Evolutionary conservation across 2,329 filamentous ascomycete genomes (phyloP).

Genomic region (Colletotrichum magnum): DNA sequence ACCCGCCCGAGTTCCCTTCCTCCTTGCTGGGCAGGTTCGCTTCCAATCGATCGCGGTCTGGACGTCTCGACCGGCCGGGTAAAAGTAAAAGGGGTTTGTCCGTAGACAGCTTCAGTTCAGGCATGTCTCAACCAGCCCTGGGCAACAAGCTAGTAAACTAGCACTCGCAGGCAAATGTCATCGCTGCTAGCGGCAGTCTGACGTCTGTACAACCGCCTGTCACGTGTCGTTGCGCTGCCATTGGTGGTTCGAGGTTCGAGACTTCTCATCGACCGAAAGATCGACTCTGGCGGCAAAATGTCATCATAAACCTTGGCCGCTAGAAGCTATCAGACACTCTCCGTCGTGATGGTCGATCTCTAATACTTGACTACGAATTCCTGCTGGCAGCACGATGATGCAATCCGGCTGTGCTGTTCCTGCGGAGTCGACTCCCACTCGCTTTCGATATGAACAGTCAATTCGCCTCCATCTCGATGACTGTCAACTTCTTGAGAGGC

Average conservation of each 20-base stretch:
- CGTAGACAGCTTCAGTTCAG: too few relatives aligned
- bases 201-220: neutral
- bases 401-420: too few relatives aligned
- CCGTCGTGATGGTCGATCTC: neutral
- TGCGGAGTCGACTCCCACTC: too few relatives aligned
- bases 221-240: slow-evolving; percentile 4
- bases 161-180: neutral
- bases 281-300: slow-evolving; percentile 15
- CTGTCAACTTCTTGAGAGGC: neutral
- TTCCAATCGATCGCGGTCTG: slow-evolving; percentile 2
- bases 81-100: neutral
- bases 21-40: neutral
- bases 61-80: slow-evolving; percentile 2
- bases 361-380: neutral
- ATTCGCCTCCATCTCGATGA: slow-evolving; percentile 2
- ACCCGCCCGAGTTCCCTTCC: neutral
- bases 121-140: too few relatives aligned
- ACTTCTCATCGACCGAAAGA: neutral
- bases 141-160: too few relatives aligned
- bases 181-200: slow-evolving; percentile 5
- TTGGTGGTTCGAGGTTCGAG: slow-evolving; percentile 6
- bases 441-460: neutral
- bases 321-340: neutral
- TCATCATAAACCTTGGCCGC: slow-evolving; percentile 15
- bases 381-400: too few relatives aligned